Percentiles rank a stretch among this genome's conserved stretches.
phyloP scores from a whole-genome alignment of 2,329 filamentous ascomycete species.

The Pseudogymnoascus destructans region DNA sequence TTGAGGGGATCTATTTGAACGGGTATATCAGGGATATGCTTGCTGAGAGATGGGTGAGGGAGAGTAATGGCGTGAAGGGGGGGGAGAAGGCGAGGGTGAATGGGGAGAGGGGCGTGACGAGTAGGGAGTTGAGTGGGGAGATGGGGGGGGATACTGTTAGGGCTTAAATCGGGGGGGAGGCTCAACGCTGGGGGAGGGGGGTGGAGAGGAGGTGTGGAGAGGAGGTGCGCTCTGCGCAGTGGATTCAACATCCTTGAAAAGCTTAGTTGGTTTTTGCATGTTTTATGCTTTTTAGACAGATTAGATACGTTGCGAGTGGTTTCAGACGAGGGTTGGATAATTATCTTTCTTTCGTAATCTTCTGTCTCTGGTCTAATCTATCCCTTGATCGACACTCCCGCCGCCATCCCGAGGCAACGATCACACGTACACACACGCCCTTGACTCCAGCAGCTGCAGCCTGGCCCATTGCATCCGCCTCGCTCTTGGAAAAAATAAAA shows the following conservation, averaged over 20 bases:
- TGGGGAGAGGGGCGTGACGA: slow-evolving; percentile 31
- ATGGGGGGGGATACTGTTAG: slow-evolving; percentile 45
- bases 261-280: background rate
- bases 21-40: slow-evolving; percentile 45
- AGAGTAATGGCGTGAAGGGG: slow-evolving; percentile 23
- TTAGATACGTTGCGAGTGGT: background rate
- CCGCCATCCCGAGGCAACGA: background rate
- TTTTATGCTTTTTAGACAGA: background rate
- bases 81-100: slow-evolving; percentile 2
- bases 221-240: no score
- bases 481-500: background rate
- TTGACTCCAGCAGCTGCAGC: background rate
- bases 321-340: background rate
- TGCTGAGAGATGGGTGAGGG: slow-evolving; percentile 27
- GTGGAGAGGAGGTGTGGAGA: background rate
- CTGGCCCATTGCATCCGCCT: background rate
- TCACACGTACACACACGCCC: background rate
- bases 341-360: background rate
- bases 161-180: background rate
- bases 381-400: background rate
- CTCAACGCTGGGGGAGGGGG: background rate
- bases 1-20: slow-evolving; percentile 49
- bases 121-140: slow-evolving; percentile 44
- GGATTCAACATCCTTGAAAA: background rate
- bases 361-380: background rate